These are phyloP conservation scores for Geum urbanum DNA, from an alignment of 306 rosid species.

Conservation along the genomic window DNA sequence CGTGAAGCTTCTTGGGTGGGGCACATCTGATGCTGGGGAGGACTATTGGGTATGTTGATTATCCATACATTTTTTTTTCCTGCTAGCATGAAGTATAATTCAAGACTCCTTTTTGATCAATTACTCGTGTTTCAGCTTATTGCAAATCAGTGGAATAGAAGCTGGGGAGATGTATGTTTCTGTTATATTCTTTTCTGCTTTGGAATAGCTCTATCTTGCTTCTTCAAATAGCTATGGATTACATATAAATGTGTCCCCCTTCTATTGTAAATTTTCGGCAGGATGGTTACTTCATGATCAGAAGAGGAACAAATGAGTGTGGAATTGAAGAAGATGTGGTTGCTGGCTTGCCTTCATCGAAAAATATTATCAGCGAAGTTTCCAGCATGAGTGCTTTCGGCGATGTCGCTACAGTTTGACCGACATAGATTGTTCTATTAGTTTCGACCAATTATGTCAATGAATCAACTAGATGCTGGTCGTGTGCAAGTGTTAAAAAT, in stretches of 20 bases:
- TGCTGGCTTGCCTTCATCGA: conserved; percentile 83
- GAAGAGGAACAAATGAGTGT: conserved; percentile 87
- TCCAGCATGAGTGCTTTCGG: conserved; percentile 26
- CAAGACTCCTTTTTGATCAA: conserved; percentile 23
- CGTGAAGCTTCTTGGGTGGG: conserved; percentile 95
- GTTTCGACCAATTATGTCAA: background rate
- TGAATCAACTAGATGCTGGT: background rate
- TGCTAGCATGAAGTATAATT: background rate
- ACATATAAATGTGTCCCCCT: background rate
- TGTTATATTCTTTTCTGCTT: conserved; percentile 18
- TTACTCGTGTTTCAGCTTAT: conserved; percentile 60
- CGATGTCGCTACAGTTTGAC: conserved; percentile 6
- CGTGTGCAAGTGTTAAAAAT: background rate
- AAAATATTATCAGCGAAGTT: conserved; percentile 46
- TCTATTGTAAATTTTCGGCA: conserved; percentile 28
- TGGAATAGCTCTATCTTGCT: background rate
- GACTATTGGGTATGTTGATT: conserved; percentile 85
- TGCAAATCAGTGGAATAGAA: conserved; percentile 94
- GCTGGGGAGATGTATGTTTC: conserved; percentile 91
- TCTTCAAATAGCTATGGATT: background rate
- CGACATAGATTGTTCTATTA: background rate
- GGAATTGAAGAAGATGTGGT: conserved; percentile 76
- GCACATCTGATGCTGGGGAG: conserved; percentile 70
- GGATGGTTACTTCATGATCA: conserved; percentile 96
- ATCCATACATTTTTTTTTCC: conserved; percentile 19